A percentile compares a stretch with the other conserved stretches of the same genome.
These are phyloP conservation scores for Trichophyton simii DNA, from an alignment of 2,329 filamentous ascomycete species.

Conservation along the genomic window DNA sequence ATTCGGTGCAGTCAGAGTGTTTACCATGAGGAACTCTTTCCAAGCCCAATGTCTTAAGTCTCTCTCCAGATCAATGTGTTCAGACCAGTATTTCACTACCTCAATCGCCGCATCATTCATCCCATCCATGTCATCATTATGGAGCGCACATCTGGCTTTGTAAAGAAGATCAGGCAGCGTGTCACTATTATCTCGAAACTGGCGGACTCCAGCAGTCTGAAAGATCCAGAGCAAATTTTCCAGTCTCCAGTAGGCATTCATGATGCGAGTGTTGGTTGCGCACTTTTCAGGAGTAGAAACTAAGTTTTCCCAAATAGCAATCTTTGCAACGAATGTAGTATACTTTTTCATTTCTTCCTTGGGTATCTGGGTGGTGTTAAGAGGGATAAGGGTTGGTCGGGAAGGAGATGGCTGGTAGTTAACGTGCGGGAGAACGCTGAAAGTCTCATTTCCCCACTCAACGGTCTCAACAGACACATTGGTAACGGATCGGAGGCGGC, in stretches of 20 bases:
- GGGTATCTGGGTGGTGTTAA: not conserved
- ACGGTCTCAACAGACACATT: not conserved
- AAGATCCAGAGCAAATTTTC: not conserved
- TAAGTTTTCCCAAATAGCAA: not conserved
- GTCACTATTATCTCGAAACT: not conserved
- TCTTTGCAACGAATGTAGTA: not conserved
- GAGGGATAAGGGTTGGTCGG: not conserved
- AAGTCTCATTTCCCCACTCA: not conserved
- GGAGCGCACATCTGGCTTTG: not conserved
- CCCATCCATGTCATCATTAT: not conserved
- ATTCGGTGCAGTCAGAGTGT: not conserved
- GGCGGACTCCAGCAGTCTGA: not conserved
- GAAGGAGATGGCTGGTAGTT: not conserved
- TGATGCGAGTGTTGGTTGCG: not conserved
- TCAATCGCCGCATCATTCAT: not conserved
- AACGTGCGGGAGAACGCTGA: not conserved
- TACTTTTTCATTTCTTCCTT: not conserved
- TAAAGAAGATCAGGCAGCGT: not conserved
- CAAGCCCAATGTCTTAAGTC: not conserved
- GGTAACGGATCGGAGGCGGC: not conserved
- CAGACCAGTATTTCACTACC: not conserved
- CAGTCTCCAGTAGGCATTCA: not conserved
- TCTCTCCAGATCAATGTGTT: not conserved
- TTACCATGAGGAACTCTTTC: not conserved
- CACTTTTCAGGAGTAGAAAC: not conserved